Base-by-base conservation (phyloP, 306 rosid genomes). In the Cucurbita argyrosperma region DNA sequence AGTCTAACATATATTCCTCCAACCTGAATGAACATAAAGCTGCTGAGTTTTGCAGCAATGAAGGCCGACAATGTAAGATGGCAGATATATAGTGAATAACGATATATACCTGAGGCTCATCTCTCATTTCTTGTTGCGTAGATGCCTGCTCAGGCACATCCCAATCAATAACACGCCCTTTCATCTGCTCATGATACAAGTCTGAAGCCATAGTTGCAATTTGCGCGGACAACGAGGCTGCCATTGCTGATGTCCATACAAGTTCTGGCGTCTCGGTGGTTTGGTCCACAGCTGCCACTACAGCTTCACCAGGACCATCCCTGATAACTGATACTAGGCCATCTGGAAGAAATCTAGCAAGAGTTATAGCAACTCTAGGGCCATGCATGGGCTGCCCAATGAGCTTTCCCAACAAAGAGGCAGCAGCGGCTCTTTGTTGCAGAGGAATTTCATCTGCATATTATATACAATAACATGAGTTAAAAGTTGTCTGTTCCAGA, bases 261-360 rank as follows among this genome's bases (percentile, higher is more conserved):
- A 94, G 97, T 81, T 94, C 99, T 68, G 99, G 99, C 58, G 99
- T 94, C 84, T 94, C 99, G 3, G 97, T 91, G 75, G 91, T 88
- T 79, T 87, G 97, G 80, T 94, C 99, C 66, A 94, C 90, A 76
- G 89, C 81, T 82, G 87, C 87, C 55, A 94, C 96, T 60, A 89
- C 97, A 62, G 96, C 92, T 89, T 94, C 99, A 63, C 99, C 99
- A 76, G 99, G 99, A 57, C 99, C 99, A 89, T 94, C 99, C 85
- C 91, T 88, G 81, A 94, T 85, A 71, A 89, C 86, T 30, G 99
- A 94, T 38, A 94, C 97, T 77, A 94, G 82, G 69, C 99, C 99
- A 81, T 94, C 99, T 40, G 99, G 99, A 82, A 94, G 91, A 82
- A 94, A 94, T 85, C 97, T 83, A 75, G 91, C 96, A 51, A 94